Evolutionary conservation across 1,139 yeast genomes (phyloP), one percentile per base, ranked within the genome.

Genomic region (Scheffersomyces titani): DNA sequence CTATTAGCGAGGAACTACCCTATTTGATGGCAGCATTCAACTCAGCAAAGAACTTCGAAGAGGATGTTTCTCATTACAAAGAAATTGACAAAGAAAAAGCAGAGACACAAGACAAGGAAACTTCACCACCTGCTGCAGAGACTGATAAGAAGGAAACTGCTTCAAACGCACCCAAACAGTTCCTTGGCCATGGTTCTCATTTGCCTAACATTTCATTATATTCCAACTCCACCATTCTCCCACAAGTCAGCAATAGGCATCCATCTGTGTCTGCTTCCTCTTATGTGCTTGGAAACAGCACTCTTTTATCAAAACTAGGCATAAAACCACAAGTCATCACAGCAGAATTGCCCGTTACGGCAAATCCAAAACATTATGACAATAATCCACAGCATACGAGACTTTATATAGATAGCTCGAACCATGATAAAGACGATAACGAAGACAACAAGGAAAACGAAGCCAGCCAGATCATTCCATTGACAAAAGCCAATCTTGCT

Each of bases 11-110:
- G 44, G 86, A 84, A 62, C 69, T 85, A 63, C 89, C 89, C 0
- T 80, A 76, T 60, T 70, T 85, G 62, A 75, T 85, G 82, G 70
- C 81, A 18, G 89, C 88, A n/a, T 85, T 85, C 60, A 78, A 81
- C 59, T 80, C 81, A 61, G 87, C 85, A 2, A 79, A 76, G 59
- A 78, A 77, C 47, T 74, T 82, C 18, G 84, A 82, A 59, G 82
- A 80, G 61, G 87, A 83, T 59, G 72, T 83, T 5, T 72, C 71
- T 53, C 81, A 77, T 58, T 77, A 63, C 62, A 68, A 70, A 51
- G 73, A 68, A 53, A 70, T 69, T 30, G 70, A 50, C 11, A 21
- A 21, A 4, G 57, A 57, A 13, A 58, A 52, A 44, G 7, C 48
- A 1, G 58, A 55, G 46, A 52, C 52, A 24, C 55, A 54, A 19